Conservation (phyloP, 192 early-diverging fungal species). For the Allomyces macrogynus region DNA sequence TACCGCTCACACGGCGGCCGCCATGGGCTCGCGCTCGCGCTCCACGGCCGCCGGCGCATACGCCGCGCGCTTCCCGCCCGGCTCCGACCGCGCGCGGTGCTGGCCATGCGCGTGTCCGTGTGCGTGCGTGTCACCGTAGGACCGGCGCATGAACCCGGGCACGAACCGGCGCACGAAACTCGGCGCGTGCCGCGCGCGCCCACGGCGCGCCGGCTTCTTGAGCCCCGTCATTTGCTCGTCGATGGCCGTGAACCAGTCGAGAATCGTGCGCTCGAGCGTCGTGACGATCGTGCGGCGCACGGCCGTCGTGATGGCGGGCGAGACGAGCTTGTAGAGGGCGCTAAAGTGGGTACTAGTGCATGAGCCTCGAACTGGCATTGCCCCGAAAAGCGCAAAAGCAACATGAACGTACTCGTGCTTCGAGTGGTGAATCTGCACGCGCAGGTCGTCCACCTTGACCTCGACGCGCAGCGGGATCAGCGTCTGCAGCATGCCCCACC, state of each 20-base stretch:
- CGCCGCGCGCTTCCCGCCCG: no score
- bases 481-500: slow-evolving; percentile 12
- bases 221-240: background rate
- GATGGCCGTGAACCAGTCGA: background rate
- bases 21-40: no score
- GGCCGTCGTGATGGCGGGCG: slow-evolving; percentile 10
- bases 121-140: no score
- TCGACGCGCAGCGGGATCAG: slow-evolving; percentile 16
- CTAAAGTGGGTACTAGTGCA: slow-evolving; percentile 1
- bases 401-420: slow-evolving; percentile 19
- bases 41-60: no score
- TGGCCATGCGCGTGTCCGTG: no score
- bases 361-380: no score
- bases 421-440: slow-evolving; percentile 14
- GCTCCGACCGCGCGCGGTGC: no score
- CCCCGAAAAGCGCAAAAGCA: background rate
- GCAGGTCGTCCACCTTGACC: slow-evolving; percentile 16
- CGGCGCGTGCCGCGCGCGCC: background rate
- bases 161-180: background rate
- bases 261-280: slow-evolving; percentile 3
- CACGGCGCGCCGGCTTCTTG: background rate
- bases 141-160: background rate
- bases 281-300: slow-evolving; percentile 9
- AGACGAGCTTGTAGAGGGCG: slow-evolving; percentile 13
- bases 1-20: no score